Percentiles rank a stretch among this genome's conserved stretches.
phyloP scores from a whole-genome alignment of 257 asterid genomes.

The Solanum etuberosum region DNA sequence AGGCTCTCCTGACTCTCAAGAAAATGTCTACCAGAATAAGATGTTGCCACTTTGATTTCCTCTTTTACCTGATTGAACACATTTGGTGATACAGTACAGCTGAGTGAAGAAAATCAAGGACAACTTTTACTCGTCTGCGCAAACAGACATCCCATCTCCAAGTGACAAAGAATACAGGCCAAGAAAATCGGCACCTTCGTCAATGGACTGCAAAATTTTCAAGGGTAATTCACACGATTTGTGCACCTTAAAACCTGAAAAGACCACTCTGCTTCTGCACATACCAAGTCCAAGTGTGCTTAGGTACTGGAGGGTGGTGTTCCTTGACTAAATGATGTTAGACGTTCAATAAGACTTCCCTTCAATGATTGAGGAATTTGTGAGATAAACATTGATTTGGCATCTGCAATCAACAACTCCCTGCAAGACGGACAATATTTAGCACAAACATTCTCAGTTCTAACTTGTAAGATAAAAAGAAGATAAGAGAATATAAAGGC shows the following conservation, averaged over 20 bases:
- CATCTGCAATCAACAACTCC: slow-evolving; percentile 52
- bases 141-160: neutral
- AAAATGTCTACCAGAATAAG: neutral
- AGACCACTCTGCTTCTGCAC: neutral
- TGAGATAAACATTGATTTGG: slow-evolving; percentile 40
- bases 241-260: neutral
- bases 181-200: neutral
- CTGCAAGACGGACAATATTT: slow-evolving; percentile 24
- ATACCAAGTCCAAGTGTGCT: slow-evolving; percentile 23
- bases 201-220: neutral
- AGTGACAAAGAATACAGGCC: neutral
- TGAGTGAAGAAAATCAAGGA: neutral
- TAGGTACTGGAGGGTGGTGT: slow-evolving; percentile 29
- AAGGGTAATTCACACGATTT: neutral
- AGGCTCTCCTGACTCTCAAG: neutral
- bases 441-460: neutral
- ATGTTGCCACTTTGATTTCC: neutral
- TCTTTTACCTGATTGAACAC: neutral
- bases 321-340: slow-evolving; percentile 45
- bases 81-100: neutral
- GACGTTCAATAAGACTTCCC: slow-evolving; percentile 40
- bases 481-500: neutral
- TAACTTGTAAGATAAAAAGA: neutral
- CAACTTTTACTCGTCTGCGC: neutral
- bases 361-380: slow-evolving; percentile 66